Conservation (phyloP, 306 rosid genomes). For the Phaseolus lunatus region DNA sequence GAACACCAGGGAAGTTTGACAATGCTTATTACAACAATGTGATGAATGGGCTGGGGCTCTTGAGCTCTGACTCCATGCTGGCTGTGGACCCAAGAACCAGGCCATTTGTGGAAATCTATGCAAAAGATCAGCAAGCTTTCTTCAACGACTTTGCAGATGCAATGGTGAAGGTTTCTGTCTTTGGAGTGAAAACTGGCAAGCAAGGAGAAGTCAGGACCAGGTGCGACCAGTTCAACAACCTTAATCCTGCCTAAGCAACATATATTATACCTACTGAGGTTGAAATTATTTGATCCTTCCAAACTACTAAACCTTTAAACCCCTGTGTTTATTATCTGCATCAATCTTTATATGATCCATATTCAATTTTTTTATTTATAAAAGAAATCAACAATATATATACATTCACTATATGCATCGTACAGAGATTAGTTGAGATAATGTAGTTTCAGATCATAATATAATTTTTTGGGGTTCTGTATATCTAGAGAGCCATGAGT, state of each 20-base stretch:
- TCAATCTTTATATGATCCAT: neutral
- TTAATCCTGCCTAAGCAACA: conserved; percentile 12
- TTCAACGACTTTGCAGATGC: conserved; percentile 54
- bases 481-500: conserved; percentile 4
- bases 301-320: neutral
- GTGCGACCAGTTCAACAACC: conserved; percentile 55
- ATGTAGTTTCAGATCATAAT: neutral
- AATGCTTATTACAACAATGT: conserved; percentile 56
- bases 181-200: conserved; percentile 47
- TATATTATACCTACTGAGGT: neutral
- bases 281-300: neutral
- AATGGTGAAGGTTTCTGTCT: conserved; percentile 52
- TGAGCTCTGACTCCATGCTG: conserved; percentile 48
- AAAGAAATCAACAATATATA: no score
- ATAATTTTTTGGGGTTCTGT: neutral
- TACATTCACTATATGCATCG: neutral
- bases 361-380: neutral
- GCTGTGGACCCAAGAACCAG: conserved; percentile 53
- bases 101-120: conserved; percentile 57
- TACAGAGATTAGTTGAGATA: neutral
- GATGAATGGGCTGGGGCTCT: conserved; percentile 50
- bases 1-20: conserved; percentile 63
- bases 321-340: neutral
- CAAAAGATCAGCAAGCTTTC: conserved; percentile 45
- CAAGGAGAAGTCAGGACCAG: conserved; percentile 53